Percentiles rank a stretch among this genome's conserved stretches.
Conservation (phyloP, 257 asterid genomes). For the Solanum dulcamara region DNA sequence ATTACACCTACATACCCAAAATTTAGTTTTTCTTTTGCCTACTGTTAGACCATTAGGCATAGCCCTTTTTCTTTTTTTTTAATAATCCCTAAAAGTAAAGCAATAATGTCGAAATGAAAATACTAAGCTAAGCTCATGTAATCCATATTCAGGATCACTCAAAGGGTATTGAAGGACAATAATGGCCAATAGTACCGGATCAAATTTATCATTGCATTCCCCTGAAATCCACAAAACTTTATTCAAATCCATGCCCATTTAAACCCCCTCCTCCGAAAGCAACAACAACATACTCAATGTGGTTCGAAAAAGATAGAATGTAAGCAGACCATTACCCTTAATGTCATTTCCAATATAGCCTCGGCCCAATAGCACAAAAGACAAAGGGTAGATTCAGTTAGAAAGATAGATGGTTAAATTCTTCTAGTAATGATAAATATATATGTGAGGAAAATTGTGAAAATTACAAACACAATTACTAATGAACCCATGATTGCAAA, state of each 20-base stretch:
- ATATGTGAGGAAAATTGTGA: too few relatives aligned
- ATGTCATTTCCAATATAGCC: not conserved
- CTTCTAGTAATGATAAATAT: too few relatives aligned
- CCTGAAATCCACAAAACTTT: not conserved
- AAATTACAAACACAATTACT: too few relatives aligned
- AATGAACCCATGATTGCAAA: not conserved
- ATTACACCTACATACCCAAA: not conserved
- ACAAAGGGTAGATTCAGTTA: not conserved
- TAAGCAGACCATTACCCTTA: too few relatives aligned
- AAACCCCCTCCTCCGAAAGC: not conserved
- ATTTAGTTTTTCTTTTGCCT: not conserved
- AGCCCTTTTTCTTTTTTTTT: not conserved
- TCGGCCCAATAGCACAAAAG: not conserved
- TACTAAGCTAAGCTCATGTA: not conserved
- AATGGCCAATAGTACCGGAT: not conserved
- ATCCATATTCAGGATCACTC: not conserved
- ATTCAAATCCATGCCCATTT: not conserved
- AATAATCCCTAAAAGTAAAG: not conserved
- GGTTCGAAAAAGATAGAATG: too few relatives aligned
- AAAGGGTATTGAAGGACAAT: not conserved
- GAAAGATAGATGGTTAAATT: not conserved
- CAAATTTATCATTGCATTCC: not conserved
- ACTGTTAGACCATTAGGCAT: not conserved
- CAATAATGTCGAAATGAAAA: not conserved
- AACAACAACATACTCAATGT: too few relatives aligned